phyloP scores from a whole-genome alignment of 106 monocot genomes.

The Apostasia ramifera region DNA sequence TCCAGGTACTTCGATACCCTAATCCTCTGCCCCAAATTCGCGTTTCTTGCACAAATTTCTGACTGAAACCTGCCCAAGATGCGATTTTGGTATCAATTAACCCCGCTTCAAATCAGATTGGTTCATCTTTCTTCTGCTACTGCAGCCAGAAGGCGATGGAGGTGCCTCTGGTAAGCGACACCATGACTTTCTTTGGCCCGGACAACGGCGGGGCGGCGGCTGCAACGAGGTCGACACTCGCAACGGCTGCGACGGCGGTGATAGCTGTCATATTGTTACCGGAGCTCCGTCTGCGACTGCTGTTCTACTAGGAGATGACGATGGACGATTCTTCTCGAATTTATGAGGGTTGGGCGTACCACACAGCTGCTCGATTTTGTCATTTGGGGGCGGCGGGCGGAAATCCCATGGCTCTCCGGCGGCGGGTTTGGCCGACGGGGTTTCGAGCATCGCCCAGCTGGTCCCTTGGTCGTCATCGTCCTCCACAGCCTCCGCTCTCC shows the following conservation, averaged over 20 bases:
- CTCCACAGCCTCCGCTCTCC: no score
- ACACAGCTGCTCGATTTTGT: no score
- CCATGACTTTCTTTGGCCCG: constrained; percentile 30
- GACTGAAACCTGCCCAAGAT: neutral
- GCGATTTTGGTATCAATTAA: neutral
- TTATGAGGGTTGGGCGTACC: no score
- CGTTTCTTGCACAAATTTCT: neutral
- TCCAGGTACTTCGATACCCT: constrained; percentile 21
- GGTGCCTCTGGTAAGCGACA: constrained; percentile 33
- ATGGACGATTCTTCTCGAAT: neutral
- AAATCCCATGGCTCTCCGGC: neutral
- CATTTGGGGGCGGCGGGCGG: neutral
- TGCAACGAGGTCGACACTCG: constrained; percentile 2
- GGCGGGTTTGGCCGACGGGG: neutral
- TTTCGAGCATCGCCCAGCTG: no score
- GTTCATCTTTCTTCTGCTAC: neutral
- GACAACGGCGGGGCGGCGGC: constrained; percentile 6
- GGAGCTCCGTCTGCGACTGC: neutral
- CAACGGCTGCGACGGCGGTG: neutral
- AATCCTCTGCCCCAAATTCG: neutral
- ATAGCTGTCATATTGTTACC: neutral
- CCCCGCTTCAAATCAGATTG: neutral
- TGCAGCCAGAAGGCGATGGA: constrained; percentile 43
- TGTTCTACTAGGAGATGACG: neutral
- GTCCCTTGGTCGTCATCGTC: no score